Percentiles rank a stretch among this genome's conserved stretches.
Conservation (phyloP, 495 filamentous ascomycete genomes). For the Penicillium paradoxum region DNA sequence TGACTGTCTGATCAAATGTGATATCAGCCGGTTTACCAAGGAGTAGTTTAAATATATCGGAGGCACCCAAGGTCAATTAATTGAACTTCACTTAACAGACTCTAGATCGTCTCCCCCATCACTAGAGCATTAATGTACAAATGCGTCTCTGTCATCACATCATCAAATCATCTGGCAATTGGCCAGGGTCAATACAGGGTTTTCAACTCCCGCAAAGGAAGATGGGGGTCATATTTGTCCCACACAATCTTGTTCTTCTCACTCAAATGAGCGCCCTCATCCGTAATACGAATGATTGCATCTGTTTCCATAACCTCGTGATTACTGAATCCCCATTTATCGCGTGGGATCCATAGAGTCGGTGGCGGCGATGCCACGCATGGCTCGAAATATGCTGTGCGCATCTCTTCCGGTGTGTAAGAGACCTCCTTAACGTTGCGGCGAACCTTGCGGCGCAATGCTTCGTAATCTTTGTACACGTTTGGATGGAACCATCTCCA, state of each 20-base stretch:
- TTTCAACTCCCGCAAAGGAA: conserved; percentile 39
- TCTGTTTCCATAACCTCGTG: conserved; percentile 59
- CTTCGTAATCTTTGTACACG: conserved; percentile 63
- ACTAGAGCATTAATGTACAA: conserved; percentile 1
- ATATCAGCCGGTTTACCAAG: no score
- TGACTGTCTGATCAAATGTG: conserved; percentile 37
- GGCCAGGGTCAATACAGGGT: conserved; percentile 28
- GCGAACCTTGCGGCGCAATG: conserved; percentile 65
- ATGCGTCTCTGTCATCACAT: conserved; percentile 1
- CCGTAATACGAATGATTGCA: conserved; percentile 51
- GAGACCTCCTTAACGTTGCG: conserved; percentile 46
- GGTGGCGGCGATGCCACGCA: conserved; percentile 57
- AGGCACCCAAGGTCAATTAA: no score
- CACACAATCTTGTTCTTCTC: conserved; percentile 57
- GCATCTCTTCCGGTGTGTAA: conserved; percentile 52
- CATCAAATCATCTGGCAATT: neutral
- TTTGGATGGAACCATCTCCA: conserved; percentile 74
- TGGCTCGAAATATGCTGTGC: conserved; percentile 61
- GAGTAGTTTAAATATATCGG: no score
- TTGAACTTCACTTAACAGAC: no score
- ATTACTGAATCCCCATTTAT: conserved; percentile 57
- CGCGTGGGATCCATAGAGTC: conserved; percentile 64
- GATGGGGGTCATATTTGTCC: conserved; percentile 44
- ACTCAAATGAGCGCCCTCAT: conserved; percentile 61
- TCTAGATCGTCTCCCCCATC: neutral